These are phyloP conservation scores for Solanum pinnatisectum DNA, from an alignment of 257 asterid genomes.

Conservation along the genomic window DNA sequence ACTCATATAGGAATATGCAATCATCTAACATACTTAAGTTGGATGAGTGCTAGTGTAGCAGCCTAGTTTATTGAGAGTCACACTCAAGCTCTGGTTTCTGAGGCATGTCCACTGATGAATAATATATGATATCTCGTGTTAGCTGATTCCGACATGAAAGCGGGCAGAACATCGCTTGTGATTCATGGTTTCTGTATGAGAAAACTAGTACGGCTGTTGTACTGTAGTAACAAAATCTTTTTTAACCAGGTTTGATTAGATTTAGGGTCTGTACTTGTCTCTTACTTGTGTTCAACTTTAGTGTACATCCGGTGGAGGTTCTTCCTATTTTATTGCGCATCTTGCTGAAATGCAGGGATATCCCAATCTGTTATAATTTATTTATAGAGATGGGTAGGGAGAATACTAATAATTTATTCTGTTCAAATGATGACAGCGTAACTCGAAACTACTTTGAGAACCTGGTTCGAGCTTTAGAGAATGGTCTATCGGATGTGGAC, in stretches of 20 bases:
- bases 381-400: neutral
- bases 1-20: neutral
- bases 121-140: neutral
- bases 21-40: neutral
- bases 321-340: neutral
- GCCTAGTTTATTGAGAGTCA: neutral
- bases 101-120: neutral
- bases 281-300: neutral
- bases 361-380: neutral
- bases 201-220: neutral
- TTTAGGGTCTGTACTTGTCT: neutral
- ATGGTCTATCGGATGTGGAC: conserved; percentile 78
- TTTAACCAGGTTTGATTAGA: neutral
- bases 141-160: neutral
- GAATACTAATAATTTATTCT: neutral
- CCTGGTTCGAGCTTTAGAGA: conserved; percentile 81
- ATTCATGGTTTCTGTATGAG: neutral
- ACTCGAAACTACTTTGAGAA: conserved; percentile 90
- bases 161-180: neutral
- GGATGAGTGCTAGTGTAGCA: neutral
- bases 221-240: neutral
- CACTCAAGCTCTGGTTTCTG: neutral
- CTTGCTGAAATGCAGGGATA: neutral
- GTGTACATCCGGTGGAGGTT: neutral
- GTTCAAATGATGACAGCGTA: conserved; percentile 48